Conservation (phyloP, 352 stramenopile species). For the Peronospora tabacina region DNA sequence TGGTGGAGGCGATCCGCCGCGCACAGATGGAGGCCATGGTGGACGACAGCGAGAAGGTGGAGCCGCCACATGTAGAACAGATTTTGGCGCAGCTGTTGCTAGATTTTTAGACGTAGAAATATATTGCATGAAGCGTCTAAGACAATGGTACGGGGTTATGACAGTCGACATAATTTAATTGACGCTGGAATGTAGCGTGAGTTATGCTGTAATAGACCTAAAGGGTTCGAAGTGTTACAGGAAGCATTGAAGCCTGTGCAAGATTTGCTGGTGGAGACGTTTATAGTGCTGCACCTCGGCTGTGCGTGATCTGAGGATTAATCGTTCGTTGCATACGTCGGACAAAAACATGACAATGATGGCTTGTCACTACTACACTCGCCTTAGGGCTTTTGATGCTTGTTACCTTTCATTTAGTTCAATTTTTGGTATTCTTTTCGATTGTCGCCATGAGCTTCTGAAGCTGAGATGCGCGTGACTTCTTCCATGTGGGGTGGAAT, state of each 20-base stretch:
- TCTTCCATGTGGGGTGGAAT: conserved; percentile 7
- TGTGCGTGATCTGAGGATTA: conserved; percentile 9
- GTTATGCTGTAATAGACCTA: conserved; percentile 46
- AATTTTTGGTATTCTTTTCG: conserved; percentile 25
- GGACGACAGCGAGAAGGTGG: conserved; percentile 61
- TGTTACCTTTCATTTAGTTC: conserved; percentile 9
- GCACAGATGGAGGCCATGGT: conserved; percentile 86
- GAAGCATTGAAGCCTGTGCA: conserved; percentile 20
- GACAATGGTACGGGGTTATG: conserved; percentile 10
- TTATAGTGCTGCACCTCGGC: conserved; percentile 32
- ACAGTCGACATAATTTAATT: conserved; percentile 33
- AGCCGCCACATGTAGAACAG: conserved; percentile 75
- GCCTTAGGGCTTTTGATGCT: conserved; percentile 9
- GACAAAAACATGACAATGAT: neutral
- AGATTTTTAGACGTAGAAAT: conserved; percentile 47
- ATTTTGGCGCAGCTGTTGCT: conserved; percentile 73
- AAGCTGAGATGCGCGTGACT: conserved; percentile 15
- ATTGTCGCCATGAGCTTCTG: conserved; percentile 18
- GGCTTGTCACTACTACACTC: conserved; percentile 13
- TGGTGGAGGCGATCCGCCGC: conserved; percentile 60
- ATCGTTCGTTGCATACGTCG: neutral
- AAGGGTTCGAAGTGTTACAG: conserved; percentile 23
- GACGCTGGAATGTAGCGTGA: conserved; percentile 34
- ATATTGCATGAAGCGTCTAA: neutral
- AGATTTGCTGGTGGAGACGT: conserved; percentile 50